Evolutionary conservation across 257 asterid species (phyloP).

Genomic region (Primulina huaijiensis): DNA sequence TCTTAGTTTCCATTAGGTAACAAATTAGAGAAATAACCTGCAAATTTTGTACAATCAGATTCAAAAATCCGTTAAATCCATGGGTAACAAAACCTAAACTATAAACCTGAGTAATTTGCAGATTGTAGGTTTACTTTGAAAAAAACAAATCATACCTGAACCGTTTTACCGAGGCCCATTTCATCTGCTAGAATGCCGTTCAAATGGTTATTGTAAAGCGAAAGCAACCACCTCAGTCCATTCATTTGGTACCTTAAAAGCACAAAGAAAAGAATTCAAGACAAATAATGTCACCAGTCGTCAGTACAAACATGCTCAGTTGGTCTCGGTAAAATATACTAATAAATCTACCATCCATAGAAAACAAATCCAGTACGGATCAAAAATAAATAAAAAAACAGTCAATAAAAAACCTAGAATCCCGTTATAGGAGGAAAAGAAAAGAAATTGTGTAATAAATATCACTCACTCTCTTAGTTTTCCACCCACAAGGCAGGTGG

Average conservation of each 20-base stretch:
- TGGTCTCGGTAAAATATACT: too few species aligned
- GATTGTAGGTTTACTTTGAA: conserved; percentile 11
- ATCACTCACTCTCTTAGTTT: conserved; percentile 86
- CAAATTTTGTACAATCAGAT: conserved; percentile 28
- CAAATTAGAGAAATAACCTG: conserved; percentile 96
- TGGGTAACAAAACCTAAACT: neutral
- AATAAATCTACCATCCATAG: too few species aligned
- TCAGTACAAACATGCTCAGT: neutral
- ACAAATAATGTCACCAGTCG: conserved; percentile 11
- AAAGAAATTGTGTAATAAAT: conserved; percentile 8
- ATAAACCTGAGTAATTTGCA: conserved; percentile 18
- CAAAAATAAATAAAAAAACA: conserved; percentile 4
- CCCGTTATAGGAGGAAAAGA: conserved; percentile 5
- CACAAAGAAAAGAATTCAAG: conserved; percentile 25
- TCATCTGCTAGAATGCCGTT: conserved; percentile 99
- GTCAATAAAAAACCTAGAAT: neutral
- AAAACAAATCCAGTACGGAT: too few species aligned
- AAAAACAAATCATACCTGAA: conserved; percentile 62
- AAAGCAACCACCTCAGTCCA: conserved; percentile 96
- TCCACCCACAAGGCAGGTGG: conserved; percentile 77
- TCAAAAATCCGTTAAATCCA: conserved; percentile 17
- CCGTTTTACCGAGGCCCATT: conserved; percentile 99
- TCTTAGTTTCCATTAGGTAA: conserved; percentile 87
- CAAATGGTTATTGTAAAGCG: conserved; percentile 93
- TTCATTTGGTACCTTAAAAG: conserved; percentile 93